Base-by-base conservation (phyloP, 257 asterid genomes). In the Phtheirospermum japonicum region DNA sequence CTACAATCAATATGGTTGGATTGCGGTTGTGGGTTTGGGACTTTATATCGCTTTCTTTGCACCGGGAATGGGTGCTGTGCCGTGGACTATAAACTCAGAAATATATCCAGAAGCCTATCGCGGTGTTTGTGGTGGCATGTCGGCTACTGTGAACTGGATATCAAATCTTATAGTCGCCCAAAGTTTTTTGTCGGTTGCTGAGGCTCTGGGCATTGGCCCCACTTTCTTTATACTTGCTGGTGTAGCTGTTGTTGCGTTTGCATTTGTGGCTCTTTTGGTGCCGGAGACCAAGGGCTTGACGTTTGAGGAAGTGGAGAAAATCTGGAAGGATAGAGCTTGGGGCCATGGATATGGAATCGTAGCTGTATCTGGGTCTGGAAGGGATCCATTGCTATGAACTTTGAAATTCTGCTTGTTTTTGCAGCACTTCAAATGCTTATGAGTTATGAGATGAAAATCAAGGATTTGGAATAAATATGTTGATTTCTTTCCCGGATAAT, bases 1-100 rank as follows among this genome's bases (percentile, higher is more conserved):
- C 55, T 2, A 49, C 55, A 16, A 10, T 28, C 19, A 12, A 26
- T 86, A 78, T 18, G 98, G 98, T 30, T 83, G 96, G 98, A 63
- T 88, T 30, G 96, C 98, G 0, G 80, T 91, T 16, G 17, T 70
- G 46, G 98, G 98, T 18, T 71, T 91, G 73, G 87, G 79, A 30
- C 92, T 86, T 23, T 91, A 88, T 45, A 86, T 91, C 4, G 75
- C 96, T 7, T 84, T 77, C 75, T 91, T 88, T 42, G 63, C 98
- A 7, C 98, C 98, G 0, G 96, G 98, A 30, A 86, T 91, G 98
- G 95, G 98, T 16, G 87, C 95, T 1, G 98, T 88, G 4, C 98
- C 98, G 0, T 91, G 98, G 98, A 77, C 98, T 0, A 83, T 91
- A 61, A 91, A 88, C 83, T 88, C 96, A 4, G 96, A 91, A 63